Percentiles rank a stretch among this genome's conserved stretches.
These are phyloP conservation scores for Oryza rufipogon DNA, from an alignment of 176 grass and related monocot genomes.

Conservation along the genomic window DNA sequence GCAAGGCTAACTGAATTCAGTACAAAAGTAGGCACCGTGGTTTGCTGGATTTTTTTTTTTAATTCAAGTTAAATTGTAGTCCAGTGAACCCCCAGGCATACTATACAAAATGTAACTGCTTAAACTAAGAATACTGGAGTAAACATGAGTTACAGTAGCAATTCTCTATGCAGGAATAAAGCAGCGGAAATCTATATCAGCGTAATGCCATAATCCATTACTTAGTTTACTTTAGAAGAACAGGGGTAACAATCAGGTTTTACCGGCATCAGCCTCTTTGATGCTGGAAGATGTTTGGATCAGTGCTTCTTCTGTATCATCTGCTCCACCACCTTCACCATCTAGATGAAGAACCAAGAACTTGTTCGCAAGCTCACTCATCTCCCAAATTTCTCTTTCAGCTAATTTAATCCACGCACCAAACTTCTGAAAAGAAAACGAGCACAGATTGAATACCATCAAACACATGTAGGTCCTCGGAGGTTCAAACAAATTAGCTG, in stretches of 20 bases:
- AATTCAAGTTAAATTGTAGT: neutral
- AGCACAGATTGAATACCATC: neutral
- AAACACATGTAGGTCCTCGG: neutral
- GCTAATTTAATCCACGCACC: neutral
- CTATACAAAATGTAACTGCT: neutral
- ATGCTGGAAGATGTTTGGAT: neutral
- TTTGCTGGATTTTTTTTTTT: neutral
- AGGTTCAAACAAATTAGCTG: neutral
- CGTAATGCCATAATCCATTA: neutral
- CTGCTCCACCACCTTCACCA: constrained; percentile 43
- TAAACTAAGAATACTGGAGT: constrained; percentile 1
- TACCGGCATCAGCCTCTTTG: constrained; percentile 5
- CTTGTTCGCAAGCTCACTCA: constrained; percentile 50
- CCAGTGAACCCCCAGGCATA: neutral
- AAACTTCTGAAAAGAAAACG: neutral
- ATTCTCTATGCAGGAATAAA: neutral
- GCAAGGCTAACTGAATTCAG: too few relatives aligned
- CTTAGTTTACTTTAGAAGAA: neutral
- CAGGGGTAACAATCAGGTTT: constrained; percentile 36
- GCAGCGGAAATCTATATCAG: neutral
- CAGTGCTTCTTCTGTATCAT: constrained; percentile 20
- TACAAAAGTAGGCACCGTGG: too few relatives aligned
- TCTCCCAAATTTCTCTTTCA: neutral
- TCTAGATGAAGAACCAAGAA: constrained; percentile 56
- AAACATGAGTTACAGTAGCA: neutral